Conservation (phyloP, 2,329 filamentous ascomycete genomes). For the Diplodia seriata region DNA sequence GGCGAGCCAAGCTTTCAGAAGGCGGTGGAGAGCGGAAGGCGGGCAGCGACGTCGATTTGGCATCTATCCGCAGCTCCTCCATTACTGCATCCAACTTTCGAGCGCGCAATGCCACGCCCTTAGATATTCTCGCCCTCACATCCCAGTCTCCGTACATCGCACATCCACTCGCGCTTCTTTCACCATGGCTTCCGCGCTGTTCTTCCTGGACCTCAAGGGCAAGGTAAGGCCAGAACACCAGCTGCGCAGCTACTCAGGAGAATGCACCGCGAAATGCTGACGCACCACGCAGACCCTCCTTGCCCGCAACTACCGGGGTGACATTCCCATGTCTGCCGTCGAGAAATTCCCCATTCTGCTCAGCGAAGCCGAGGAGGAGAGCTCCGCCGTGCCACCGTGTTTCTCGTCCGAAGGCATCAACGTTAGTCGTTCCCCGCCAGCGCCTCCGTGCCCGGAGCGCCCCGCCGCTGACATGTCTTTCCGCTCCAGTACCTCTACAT, state of each 20-base stretch:
- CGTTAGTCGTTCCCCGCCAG: conserved; percentile 60
- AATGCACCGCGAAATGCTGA: conserved; percentile 37
- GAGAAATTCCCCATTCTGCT: conserved; percentile 97
- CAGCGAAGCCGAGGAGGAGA: conserved; percentile 98
- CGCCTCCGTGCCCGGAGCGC: neutral
- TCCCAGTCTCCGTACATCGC: neutral
- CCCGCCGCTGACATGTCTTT: conserved; percentile 6
- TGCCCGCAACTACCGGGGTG: conserved; percentile 96
- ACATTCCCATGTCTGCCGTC: conserved; percentile 98
- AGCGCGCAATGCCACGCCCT: conserved; percentile 22
- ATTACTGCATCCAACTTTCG: conserved; percentile 15
- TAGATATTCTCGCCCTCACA: neutral
- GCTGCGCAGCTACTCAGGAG: conserved; percentile 34
- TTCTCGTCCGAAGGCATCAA: conserved; percentile 99
- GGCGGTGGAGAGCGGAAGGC: conserved; percentile 16
- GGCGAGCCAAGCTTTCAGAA: conserved; percentile 5
- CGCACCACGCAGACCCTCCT: conserved; percentile 78
- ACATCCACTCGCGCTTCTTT: neutral
- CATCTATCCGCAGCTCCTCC: conserved; percentile 28
- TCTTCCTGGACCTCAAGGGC: conserved; percentile 99
- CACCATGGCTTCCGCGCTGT: conserved; percentile 93
- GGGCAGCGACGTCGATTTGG: conserved; percentile 30
- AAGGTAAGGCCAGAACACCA: conserved; percentile 68
- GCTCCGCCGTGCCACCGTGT: conserved; percentile 93
- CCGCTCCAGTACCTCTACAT: conserved; percentile 88